These are phyloP conservation scores for Verticillium zaregamsianum DNA, from an alignment of 2,329 filamentous ascomycete species.

Conservation along the genomic window DNA sequence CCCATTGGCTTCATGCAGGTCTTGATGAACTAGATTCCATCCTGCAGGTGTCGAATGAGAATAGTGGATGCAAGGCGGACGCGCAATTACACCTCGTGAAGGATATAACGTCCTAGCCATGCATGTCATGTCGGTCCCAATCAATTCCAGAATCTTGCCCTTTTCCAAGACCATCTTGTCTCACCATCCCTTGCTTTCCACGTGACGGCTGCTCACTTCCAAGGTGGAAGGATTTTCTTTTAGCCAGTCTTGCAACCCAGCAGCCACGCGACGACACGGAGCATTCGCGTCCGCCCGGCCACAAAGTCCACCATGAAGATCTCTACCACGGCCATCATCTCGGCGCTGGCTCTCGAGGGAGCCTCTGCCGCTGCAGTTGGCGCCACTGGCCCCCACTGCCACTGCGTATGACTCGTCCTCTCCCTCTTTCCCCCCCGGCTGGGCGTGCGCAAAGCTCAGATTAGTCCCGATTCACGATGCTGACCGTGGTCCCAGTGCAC, in stretches of 20 bases:
- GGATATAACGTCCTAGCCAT: not conserved
- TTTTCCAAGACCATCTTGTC: not conserved
- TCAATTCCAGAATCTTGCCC: not conserved
- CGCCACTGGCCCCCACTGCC: not conserved
- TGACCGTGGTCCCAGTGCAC: constrained; percentile 16
- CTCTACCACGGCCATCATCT: constrained; percentile 1
- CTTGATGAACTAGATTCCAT: not conserved
- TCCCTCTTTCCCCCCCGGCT: not conserved
- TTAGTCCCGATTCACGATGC: not conserved
- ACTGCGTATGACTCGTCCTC: constrained; percentile 1
- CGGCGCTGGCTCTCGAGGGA: constrained; percentile 1
- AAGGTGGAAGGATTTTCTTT: not conserved
- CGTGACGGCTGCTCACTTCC: not conserved
- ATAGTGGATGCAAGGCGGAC: not conserved
- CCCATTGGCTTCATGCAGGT: not conserved
- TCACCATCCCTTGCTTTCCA: not conserved
- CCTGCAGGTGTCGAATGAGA: not conserved
- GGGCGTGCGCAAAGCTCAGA: not conserved
- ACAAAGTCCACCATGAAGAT: constrained; percentile 3
- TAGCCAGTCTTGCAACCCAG: not conserved
- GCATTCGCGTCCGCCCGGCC: not conserved
- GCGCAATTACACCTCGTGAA: not conserved
- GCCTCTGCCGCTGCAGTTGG: not conserved
- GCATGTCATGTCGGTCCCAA: not conserved
- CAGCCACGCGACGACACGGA: not conserved